Conservation (phyloP, 352 stramenopile species). For the Phytophthora tentaculata region DNA sequence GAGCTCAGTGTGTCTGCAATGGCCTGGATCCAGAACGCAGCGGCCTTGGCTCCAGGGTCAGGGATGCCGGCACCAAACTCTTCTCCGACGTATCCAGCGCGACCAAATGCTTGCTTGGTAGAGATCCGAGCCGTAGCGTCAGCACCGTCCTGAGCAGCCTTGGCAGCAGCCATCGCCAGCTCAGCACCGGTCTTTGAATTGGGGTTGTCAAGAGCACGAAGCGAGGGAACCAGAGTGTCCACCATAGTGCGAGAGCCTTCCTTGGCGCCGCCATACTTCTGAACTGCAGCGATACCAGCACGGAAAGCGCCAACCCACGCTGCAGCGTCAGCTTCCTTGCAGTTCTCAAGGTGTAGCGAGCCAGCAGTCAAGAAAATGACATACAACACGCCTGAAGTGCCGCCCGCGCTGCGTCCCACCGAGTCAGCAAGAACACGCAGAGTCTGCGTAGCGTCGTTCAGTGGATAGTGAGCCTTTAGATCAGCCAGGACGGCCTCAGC, state of each 20-base stretch:
- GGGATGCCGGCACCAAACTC: conserved; percentile 88
- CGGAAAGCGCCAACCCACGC: conserved; percentile 66
- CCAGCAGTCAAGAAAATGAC: conserved; percentile 92
- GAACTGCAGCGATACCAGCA: conserved; percentile 80
- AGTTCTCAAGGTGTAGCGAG: conserved; percentile 57
- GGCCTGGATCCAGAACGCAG: conserved; percentile 89
- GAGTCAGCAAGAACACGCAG: conserved; percentile 68
- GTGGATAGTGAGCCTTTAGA: conserved; percentile 59
- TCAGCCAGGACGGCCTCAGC: conserved; percentile 86
- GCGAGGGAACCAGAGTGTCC: conserved; percentile 93
- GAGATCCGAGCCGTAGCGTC: conserved; percentile 92
- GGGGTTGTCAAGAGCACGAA: conserved; percentile 51
- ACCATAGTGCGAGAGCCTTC: conserved; percentile 97
- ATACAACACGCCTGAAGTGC: conserved; percentile 94
- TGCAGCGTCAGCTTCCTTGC: conserved; percentile 33
- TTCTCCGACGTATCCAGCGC: conserved; percentile 90
- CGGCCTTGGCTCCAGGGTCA: conserved; percentile 95
- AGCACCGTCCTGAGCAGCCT: conserved; percentile 85
- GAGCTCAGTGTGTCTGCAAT: conserved; percentile 55
- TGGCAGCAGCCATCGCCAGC: conserved; percentile 58
- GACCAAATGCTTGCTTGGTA: conserved; percentile 72
- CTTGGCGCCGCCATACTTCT: conserved; percentile 94
- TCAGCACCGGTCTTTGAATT: conserved; percentile 29
- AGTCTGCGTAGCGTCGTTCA: conserved; percentile 65
- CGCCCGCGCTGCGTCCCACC: conserved; percentile 87